Percentiles rank a stretch among this genome's conserved stretches.
Conservation (phyloP, 257 asterid genomes). For the Cruciata laevipes region DNA sequence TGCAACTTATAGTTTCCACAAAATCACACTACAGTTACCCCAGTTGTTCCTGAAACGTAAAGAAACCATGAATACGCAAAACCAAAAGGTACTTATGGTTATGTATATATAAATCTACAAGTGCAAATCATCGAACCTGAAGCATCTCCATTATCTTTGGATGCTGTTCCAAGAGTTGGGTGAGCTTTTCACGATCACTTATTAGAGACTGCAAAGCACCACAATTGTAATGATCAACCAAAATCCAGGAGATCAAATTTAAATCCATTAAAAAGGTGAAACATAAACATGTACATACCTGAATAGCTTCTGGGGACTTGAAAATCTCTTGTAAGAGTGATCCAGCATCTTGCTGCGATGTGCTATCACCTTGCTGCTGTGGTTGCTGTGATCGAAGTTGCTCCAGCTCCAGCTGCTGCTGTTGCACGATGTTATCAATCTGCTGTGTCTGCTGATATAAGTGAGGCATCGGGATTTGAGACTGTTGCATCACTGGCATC, state of each 20-base stretch:
- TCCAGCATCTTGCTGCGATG: slow-evolving; percentile 56
- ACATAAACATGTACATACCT: slow-evolving; percentile 44
- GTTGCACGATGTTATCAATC: slow-evolving; percentile 38
- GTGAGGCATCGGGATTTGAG: slow-evolving; percentile 37
- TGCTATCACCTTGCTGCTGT: slow-evolving; percentile 35
- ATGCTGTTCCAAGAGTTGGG: slow-evolving; percentile 88
- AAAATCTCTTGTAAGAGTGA: slow-evolving; percentile 63
- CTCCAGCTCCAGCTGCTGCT: slow-evolving; percentile 36
- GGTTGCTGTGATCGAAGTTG: slow-evolving; percentile 28
- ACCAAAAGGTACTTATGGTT: neutral
- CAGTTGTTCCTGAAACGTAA: slow-evolving; percentile 37
- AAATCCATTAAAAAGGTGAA: neutral
- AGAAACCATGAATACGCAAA: neutral
- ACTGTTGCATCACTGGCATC: slow-evolving; percentile 35
- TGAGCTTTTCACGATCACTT: slow-evolving; percentile 88
- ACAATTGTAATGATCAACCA: neutral
- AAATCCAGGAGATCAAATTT: neutral
- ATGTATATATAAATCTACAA: neutral
- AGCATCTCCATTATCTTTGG: slow-evolving; percentile 98
- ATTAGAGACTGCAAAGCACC: slow-evolving; percentile 53
- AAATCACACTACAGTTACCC: slow-evolving; percentile 29
- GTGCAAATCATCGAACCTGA: slow-evolving; percentile 37
- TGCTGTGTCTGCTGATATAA: slow-evolving; percentile 46
- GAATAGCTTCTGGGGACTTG: slow-evolving; percentile 74
- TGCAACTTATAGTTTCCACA: neutral